A percentile compares a stretch with the other conserved stretches of the same genome.
phyloP scores from a whole-genome alignment of 2,329 filamentous ascomycete species.

The Ascochyta viciae-villosae region DNA sequence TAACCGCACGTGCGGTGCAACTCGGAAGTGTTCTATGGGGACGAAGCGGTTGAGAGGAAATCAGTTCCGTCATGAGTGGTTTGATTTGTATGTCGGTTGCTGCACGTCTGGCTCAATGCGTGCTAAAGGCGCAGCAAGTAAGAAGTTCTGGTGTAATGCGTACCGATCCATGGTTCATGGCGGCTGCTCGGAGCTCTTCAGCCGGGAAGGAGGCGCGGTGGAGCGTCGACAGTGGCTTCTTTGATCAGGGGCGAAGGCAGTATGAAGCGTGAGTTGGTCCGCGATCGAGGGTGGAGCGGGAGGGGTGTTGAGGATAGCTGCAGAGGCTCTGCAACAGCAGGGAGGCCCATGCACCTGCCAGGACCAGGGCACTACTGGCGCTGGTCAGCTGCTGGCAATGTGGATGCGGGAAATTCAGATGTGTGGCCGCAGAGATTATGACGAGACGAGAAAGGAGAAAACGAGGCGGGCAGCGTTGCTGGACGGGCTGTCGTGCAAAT shows the following conservation, averaged over 20 bases:
- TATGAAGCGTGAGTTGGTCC: slow-evolving; percentile 8
- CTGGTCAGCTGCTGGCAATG: slow-evolving; percentile 32
- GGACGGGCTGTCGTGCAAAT: slow-evolving; percentile 41
- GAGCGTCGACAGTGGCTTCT: slow-evolving; percentile 22
- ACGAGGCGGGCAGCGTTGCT: slow-evolving; percentile 23
- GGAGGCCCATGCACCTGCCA: slow-evolving; percentile 20
- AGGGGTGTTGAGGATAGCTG: slow-evolving; percentile 16
- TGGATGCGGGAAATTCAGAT: slow-evolving; percentile 29
- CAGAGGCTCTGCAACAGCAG: slow-evolving; percentile 18
- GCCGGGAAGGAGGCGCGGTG: slow-evolving; percentile 28
- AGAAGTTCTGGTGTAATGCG: slow-evolving; percentile 34
- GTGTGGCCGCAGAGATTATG: slow-evolving; percentile 26
- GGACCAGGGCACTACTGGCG: slow-evolving; percentile 24
- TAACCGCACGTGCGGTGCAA: slow-evolving; percentile 37
- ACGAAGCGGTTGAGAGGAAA: slow-evolving; percentile 16
- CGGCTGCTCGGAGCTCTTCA: slow-evolving; percentile 26
- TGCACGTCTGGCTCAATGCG: slow-evolving; percentile 42
- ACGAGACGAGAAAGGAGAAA: slow-evolving; percentile 27
- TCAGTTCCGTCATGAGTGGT: slow-evolving; percentile 27
- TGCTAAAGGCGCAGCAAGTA: slow-evolving; percentile 28
- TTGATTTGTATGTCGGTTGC: slow-evolving; percentile 32
- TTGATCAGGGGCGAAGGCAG: slow-evolving; percentile 18
- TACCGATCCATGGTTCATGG: slow-evolving; percentile 34
- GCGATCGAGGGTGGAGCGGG: slow-evolving; percentile 7
- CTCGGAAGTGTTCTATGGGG: slow-evolving; percentile 24